Conservation (phyloP, 345 rosid species). For the Brassica napus region DNA sequence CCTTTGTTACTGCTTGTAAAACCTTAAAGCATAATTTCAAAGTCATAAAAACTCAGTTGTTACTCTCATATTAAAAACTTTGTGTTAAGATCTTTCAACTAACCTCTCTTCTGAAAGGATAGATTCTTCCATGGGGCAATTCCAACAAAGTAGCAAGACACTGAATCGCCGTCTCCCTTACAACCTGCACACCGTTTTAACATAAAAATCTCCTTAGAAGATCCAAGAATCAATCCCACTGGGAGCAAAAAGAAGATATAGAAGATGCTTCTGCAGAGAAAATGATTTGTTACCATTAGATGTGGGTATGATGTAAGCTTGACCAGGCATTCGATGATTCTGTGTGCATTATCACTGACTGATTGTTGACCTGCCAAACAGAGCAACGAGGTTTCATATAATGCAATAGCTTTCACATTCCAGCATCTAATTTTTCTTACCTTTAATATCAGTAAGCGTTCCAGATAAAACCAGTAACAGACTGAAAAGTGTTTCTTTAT, state of each 20-base stretch:
- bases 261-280: background rate
- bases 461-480: conserved; percentile 81
- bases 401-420: conserved; percentile 15
- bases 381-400: background rate
- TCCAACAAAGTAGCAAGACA: conserved; percentile 71
- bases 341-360: conserved; percentile 59
- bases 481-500: conserved; percentile 62
- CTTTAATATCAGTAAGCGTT: conserved; percentile 62
- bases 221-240: background rate
- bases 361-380: conserved; percentile 62
- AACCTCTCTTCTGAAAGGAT: conserved; percentile 77
- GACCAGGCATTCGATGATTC: conserved; percentile 56
- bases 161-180: conserved; percentile 84
- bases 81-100: conserved; percentile 7
- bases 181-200: conserved; percentile 50
- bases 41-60: background rate
- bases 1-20: conserved; percentile 53
- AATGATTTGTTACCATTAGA: conserved; percentile 55
- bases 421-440: conserved; percentile 41
- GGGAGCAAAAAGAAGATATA: background rate
- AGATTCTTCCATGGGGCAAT: conserved; percentile 70
- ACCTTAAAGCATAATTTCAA: conserved; percentile 43
- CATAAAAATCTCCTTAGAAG: background rate
- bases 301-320: conserved; percentile 60
- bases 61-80: background rate